phyloP scores from a whole-genome alignment of 2,329 filamentous ascomycete species.

The Teratosphaeria epicoccoides region DNA sequence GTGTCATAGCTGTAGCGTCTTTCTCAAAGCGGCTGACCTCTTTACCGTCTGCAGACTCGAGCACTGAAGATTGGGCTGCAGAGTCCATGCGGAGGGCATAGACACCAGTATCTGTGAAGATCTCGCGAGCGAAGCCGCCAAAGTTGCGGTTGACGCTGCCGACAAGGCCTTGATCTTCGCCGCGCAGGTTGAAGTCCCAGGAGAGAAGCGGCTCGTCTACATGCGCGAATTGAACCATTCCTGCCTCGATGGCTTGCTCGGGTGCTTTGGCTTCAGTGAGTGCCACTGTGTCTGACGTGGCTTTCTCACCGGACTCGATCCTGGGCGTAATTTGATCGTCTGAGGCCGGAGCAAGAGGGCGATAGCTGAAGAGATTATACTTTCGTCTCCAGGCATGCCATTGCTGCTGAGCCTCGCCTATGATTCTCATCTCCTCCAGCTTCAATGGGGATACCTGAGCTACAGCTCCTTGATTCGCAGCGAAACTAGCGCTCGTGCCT shows the following conservation, averaged over 20 bases:
- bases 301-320: conserved; percentile 26
- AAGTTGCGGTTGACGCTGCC: conserved; percentile 57
- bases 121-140: conserved; percentile 49
- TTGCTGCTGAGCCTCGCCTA: conserved; percentile 53
- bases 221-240: conserved; percentile 50
- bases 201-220: conserved; percentile 53
- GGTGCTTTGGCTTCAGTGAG: conserved; percentile 39
- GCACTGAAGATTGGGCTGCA: conserved; percentile 33
- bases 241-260: conserved; percentile 28
- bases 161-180: conserved; percentile 40
- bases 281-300: conserved; percentile 33
- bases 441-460: conserved; percentile 44
- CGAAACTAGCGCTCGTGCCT: conserved; percentile 32
- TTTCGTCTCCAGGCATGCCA: conserved; percentile 53
- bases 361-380: conserved; percentile 54
- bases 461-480: conserved; percentile 32
- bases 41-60: conserved; percentile 15
- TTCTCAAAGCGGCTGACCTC: conserved; percentile 18
- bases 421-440: conserved; percentile 49
- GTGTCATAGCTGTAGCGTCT: conserved; percentile 44
- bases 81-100: conserved; percentile 56
- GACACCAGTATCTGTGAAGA: conserved; percentile 56
- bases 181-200: conserved; percentile 52
- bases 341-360: conserved; percentile 30
- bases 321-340: conserved; percentile 24